Evolutionary conservation across 495 filamentous ascomycete genomes (phyloP).

Genomic region (Amniculicola lignicola): DNA sequence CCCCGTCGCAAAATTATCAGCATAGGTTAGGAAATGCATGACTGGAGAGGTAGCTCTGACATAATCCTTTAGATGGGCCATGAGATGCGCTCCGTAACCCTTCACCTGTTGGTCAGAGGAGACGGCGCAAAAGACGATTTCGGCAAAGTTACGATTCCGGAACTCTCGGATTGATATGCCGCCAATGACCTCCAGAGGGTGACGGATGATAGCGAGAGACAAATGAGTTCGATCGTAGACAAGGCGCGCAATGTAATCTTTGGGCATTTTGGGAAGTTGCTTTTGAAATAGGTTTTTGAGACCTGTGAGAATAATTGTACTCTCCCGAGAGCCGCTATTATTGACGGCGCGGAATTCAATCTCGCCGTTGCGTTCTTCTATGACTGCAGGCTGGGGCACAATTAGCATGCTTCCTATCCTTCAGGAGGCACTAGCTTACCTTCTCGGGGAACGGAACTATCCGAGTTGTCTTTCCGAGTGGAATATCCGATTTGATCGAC

Average conservation of each 20-base stretch:
- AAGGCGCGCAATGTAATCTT: conserved; percentile 94
- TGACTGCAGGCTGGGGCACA: conserved; percentile 77
- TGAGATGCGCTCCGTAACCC: conserved; percentile 94
- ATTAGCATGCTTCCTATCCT: no score
- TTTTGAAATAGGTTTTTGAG: conserved; percentile 99
- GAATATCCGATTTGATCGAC: no score
- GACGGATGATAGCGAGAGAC: conserved; percentile 95
- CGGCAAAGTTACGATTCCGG: conserved; percentile 86
- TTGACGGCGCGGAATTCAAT: conserved; percentile 98
- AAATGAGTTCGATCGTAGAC: conserved; percentile 97
- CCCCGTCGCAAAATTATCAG: conserved; percentile 97
- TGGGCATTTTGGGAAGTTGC: conserved; percentile 97
- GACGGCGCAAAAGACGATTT: conserved; percentile 98
- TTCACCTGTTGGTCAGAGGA: conserved; percentile 98
- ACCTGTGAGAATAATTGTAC: conserved; percentile 89
- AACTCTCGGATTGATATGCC: conserved; percentile 98
- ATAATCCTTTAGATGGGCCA: conserved; percentile 98
- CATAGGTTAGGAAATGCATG: conserved; percentile 98
- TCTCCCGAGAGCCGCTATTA: conserved; percentile 84
- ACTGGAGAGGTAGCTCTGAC: conserved; percentile 95
- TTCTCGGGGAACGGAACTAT: conserved; percentile 85
- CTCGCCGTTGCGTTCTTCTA: conserved; percentile 91
- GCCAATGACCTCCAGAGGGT: conserved; percentile 87
- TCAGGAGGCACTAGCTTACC: no score
- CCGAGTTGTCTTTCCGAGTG: conserved; percentile 46